Evolutionary conservation across 1,139 yeast genomes (phyloP).

Genomic region (Kodamaea ohmeri): DNA sequence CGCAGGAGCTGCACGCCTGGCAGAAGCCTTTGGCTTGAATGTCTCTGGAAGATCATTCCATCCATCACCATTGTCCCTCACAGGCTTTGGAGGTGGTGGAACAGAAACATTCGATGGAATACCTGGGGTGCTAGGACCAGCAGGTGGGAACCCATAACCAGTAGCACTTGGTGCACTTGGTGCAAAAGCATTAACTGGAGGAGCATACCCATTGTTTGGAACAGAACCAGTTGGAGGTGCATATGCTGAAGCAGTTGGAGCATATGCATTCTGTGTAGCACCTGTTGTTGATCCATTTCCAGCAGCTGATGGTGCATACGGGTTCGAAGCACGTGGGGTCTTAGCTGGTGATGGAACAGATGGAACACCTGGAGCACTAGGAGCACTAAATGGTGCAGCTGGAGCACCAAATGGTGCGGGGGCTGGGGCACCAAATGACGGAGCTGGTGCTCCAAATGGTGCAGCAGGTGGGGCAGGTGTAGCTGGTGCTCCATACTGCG

Average conservation of each 20-base stretch:
- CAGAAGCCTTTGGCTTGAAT: conserved; percentile 47
- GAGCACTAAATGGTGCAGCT: neutral
- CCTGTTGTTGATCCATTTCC: conserved; percentile 1
- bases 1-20: conserved; percentile 54
- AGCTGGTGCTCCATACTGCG: conserved; percentile 7
- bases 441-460: conserved; percentile 4
- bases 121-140: conserved; percentile 20
- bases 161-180: conserved; percentile 13
- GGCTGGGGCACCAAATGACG: conserved; percentile 1
- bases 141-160: conserved; percentile 10
- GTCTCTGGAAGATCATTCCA: conserved; percentile 93
- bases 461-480: neutral
- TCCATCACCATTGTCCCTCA: conserved; percentile 70
- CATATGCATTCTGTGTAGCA: conserved; percentile 9
- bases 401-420: conserved; percentile 1
- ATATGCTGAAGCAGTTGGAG: conserved; percentile 9
- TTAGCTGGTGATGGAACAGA: neutral
- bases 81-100: conserved; percentile 39
- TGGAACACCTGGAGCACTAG: neutral
- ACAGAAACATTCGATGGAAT: conserved; percentile 15
- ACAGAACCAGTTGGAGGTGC: conserved; percentile 20
- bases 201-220: conserved; percentile 14
- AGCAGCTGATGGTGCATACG: conserved; percentile 1
- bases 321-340: conserved; percentile 10
- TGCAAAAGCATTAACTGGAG: conserved; percentile 27